These are phyloP conservation scores for Ocimum tenuiflorum DNA, from an alignment of 257 asterid species.

Conservation along the genomic window DNA sequence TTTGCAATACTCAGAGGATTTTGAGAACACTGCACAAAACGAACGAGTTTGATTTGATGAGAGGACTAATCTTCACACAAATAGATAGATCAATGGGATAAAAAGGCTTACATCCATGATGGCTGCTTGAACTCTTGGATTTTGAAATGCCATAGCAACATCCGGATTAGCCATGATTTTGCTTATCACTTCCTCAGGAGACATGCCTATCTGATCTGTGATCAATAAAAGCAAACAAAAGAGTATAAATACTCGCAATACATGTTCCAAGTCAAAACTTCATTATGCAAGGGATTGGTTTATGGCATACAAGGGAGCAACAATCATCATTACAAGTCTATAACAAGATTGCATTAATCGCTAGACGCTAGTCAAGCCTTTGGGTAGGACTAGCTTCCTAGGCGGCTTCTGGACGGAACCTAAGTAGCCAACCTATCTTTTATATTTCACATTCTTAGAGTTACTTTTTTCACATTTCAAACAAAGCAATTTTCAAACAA, in stretches of 20 bases:
- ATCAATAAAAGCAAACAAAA: not conserved
- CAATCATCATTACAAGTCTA: not conserved
- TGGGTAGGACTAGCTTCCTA: too few species aligned
- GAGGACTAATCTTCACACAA: not conserved
- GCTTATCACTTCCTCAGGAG: conserved; percentile 87
- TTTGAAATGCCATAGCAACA: conserved; percentile 95
- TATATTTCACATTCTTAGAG: too few species aligned
- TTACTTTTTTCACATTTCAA: too few species aligned
- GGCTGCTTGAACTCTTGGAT: conserved; percentile 96
- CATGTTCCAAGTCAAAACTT: not conserved
- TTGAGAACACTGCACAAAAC: conserved; percentile 65
- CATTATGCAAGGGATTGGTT: conserved; percentile 5
- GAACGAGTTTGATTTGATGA: not conserved
- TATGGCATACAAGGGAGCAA: not conserved
- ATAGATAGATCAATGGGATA: not conserved
- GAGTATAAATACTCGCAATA: not conserved
- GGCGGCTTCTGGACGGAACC: too few species aligned
- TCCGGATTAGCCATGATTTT: conserved; percentile 95
- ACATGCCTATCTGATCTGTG: conserved; percentile 90
- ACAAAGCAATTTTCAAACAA: too few species aligned
- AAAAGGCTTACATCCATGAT: conserved; percentile 76
- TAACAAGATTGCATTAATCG: too few species aligned
- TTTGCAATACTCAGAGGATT: conserved; percentile 82
- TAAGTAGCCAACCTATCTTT: too few species aligned
- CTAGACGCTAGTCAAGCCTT: too few species aligned